Conservation (phyloP, 164 flowering plant genomes). For the Chimonanthus praecox region DNA sequence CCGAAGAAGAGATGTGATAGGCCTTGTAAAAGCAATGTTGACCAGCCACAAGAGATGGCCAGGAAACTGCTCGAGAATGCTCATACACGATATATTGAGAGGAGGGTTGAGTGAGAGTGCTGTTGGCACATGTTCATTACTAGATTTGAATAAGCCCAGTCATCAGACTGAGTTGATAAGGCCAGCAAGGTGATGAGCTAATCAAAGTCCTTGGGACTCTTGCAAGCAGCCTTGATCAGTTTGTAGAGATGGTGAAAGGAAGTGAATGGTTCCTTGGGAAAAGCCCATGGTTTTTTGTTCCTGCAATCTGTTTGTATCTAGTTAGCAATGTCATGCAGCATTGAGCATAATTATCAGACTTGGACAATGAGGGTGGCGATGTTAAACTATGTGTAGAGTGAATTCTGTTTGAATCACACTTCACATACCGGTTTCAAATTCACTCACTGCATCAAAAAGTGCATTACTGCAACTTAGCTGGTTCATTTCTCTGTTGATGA, state of each 20-base stretch:
- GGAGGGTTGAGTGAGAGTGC: slow-evolving; percentile 14
- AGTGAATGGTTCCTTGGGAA: background rate
- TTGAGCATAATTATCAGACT: too few relatives aligned
- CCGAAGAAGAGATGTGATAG: slow-evolving; percentile 3
- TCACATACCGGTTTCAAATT: too few relatives aligned
- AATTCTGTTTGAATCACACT: too few relatives aligned
- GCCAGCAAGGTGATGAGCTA: slow-evolving; percentile 45
- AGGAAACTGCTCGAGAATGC: too few relatives aligned
- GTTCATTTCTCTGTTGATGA: too few relatives aligned
- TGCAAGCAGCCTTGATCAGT: slow-evolving; percentile 30
- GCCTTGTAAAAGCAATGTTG: slow-evolving; percentile 4
- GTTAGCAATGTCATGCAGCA: too few relatives aligned
- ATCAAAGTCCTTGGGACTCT: slow-evolving; percentile 43
- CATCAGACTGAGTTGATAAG: slow-evolving; percentile 25
- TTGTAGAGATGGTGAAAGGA: slow-evolving; percentile 18
- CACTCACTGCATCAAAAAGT: too few relatives aligned
- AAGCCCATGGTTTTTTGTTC: background rate
- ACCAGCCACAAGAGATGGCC: slow-evolving; percentile 14
- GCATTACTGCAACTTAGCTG: too few relatives aligned
- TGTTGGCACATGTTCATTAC: background rate
- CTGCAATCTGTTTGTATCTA: too few relatives aligned
- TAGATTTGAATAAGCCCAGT: slow-evolving; percentile 12
- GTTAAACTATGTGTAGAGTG: too few relatives aligned
- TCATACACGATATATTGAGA: slow-evolving; percentile 17
- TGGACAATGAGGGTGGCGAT: too few relatives aligned